Base-by-base conservation (phyloP, 257 asterid species). In the Paulownia fortunei region DNA sequence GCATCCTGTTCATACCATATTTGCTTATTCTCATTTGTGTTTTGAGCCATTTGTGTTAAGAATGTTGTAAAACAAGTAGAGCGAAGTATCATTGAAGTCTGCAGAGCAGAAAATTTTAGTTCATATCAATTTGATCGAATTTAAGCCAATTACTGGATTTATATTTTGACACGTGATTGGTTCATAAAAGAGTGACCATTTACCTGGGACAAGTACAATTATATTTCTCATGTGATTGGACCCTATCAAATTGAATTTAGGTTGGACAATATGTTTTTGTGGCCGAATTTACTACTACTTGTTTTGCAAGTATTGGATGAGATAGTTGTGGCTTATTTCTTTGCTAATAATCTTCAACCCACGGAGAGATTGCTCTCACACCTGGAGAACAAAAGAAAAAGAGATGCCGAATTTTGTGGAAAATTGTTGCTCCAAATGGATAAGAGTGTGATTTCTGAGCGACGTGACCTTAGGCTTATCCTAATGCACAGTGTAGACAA, bases 391-490 rank as follows among this genome's bases (percentile, higher is more conserved):
- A 26, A 30, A 6, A 24, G 37, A 21, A 54, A 16, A 16, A 9
- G 36, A 1, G 19, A 41, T 6, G 49, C 18, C 0, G 12, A 52
- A 76, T 26, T 54, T 11, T 76, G 60, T 54, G 75, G 67, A 46
- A 69, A 66, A 63, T 46, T 36, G 52, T 24, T 24, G 59, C 72
- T 77, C 52, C 34, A 52, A 72, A 69, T 61, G 81, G 79, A 78
- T 78, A 46, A 59, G 78, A 27, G 5, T 3, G 16, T 61, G 49
- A 47, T 15, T 77, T 49, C 36, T 32, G 18, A 21, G 4, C 58
- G 76, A 65, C 36, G 49, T 46, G 90, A 84, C 85, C 5, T 86
- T 8, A 81, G 80, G 78, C 91, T 89, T 86, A 88, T 88, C 97
- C 85, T 62, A 78, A 72, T 54, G 26, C n/a, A 26, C 34, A 30